A percentile compares a stretch with the other conserved stretches of the same genome.
phyloP scores from a whole-genome alignment of 2,329 filamentous ascomycete genomes.

The Dryadomyces quercus-mongolicae region DNA sequence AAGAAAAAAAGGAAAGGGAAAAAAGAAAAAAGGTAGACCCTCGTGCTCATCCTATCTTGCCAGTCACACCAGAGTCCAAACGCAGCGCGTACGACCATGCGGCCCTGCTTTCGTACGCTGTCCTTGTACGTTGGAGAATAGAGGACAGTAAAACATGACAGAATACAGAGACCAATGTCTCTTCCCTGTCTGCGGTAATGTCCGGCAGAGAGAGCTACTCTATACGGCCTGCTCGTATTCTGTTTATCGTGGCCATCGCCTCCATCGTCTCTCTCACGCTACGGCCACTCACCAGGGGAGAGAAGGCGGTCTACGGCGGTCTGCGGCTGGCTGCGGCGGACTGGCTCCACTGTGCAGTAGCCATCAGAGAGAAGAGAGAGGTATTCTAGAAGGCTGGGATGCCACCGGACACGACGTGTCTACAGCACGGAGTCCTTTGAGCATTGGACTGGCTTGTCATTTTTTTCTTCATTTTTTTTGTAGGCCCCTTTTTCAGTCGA shows the following conservation, averaged over 20 bases:
- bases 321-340: not conserved
- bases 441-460: not conserved
- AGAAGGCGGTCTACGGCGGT: too few species aligned
- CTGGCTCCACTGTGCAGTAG: not conserved
- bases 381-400: not conserved
- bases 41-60: not conserved
- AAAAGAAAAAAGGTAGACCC: not conserved
- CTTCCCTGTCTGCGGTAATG: not conserved
- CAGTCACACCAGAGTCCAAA: not conserved
- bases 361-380: not conserved
- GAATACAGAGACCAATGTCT: not conserved
- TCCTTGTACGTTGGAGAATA: too few species aligned
- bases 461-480: not conserved
- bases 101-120: not conserved
- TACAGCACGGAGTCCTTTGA: not conserved
- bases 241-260: not conserved
- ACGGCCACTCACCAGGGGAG: too few species aligned
- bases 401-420: not conserved
- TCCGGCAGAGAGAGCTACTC: too few species aligned
- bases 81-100: not conserved
- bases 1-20: not conserved
- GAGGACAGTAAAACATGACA: not conserved
- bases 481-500: not conserved
- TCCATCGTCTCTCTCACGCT: not conserved
- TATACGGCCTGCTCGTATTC: too few species aligned